Evolutionary conservation across 2,329 filamentous ascomycete genomes (phyloP), one percentile per base, ranked within the genome.

Genomic region (Calonectria henricotiae): DNA sequence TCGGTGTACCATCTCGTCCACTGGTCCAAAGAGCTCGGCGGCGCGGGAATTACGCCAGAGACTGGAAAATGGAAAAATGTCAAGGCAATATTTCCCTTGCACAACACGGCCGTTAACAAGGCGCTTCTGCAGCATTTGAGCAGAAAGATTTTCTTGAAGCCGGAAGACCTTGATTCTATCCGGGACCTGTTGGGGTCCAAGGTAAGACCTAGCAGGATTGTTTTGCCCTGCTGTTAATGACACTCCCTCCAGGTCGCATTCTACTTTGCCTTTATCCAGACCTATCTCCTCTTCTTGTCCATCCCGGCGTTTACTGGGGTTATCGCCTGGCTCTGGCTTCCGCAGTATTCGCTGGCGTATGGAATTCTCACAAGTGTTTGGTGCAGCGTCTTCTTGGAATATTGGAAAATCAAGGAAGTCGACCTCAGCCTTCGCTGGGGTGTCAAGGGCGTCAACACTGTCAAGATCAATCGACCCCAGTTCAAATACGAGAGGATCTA

Each of bases 241-340:
- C 46, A 2, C 23, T 11, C 5, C 25, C 3, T 0, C 0, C 15
- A 90, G 87, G 89, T 94, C 64, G 93, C 92, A 3, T 95, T 93
- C 77, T 95, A 95, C 81, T 95, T 94, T 79, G 92, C 92, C n/a
- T 95, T 95, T 75, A 92, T 93, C 27, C 93, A 95, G 76, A 90
- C 89, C 15, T 95, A 95, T 79, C 91, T 93, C 69, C 83, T 88
- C 41, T 94, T 94, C 76, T 85, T 95, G 20, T 82, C 90, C 4
- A 92, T 94, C 64, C 92, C 92, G 0, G 92, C 93, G 8, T 85
- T 85, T 2, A 90, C 93, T 32, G 93, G 93, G 1, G 81, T 92
- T n/a, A 80, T 89, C 1, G 89, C 91, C 15, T 95, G 92, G 91
- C 80, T 90, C 1, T 87, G 93, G 69, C 83, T 94, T 0, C 90